phyloP scores from a whole-genome alignment of 2,329 filamentous ascomycete species.

The Fusarium stilboides region DNA sequence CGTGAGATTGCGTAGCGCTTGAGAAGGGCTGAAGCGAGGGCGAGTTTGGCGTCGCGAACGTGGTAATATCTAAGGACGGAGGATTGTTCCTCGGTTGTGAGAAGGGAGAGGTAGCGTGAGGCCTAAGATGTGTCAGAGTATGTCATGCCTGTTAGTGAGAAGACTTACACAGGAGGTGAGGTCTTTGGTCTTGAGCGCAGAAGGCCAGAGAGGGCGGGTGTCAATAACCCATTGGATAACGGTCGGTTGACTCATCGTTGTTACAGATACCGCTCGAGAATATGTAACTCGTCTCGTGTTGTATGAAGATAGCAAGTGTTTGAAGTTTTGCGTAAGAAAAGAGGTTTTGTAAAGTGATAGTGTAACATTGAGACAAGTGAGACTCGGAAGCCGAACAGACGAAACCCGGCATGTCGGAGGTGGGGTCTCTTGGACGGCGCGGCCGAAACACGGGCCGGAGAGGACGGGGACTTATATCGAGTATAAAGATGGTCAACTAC shows the following conservation, averaged over 20 bases:
- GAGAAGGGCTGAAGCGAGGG: constrained; percentile 78
- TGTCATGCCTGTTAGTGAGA: neutral
- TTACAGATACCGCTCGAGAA: constrained; percentile 1
- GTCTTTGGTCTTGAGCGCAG: constrained; percentile 63
- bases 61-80: constrained; percentile 74
- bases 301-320: constrained; percentile 4
- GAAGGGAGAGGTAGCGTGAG: constrained; percentile 66
- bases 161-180: constrained; percentile 62
- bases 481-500: constrained; percentile 8
- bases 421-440: constrained; percentile 24
- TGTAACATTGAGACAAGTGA: constrained; percentile 33
- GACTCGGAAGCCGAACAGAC: constrained; percentile 38
- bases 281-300: constrained; percentile 5
- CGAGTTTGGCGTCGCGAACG: constrained; percentile 81
- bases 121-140: constrained; percentile 59
- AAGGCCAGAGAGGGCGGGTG: constrained; percentile 72
- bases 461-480: neutral
- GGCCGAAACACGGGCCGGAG: constrained; percentile 40
- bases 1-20: constrained; percentile 79
- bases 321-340: constrained; percentile 7
- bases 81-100: constrained; percentile 69
- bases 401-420: constrained; percentile 41
- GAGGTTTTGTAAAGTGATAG: neutral
- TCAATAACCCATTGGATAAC: constrained; percentile 75
- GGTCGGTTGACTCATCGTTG: constrained; percentile 48